phyloP scores from a whole-genome alignment of 495 filamentous ascomycete species.

The Neurospora sublineolata region DNA sequence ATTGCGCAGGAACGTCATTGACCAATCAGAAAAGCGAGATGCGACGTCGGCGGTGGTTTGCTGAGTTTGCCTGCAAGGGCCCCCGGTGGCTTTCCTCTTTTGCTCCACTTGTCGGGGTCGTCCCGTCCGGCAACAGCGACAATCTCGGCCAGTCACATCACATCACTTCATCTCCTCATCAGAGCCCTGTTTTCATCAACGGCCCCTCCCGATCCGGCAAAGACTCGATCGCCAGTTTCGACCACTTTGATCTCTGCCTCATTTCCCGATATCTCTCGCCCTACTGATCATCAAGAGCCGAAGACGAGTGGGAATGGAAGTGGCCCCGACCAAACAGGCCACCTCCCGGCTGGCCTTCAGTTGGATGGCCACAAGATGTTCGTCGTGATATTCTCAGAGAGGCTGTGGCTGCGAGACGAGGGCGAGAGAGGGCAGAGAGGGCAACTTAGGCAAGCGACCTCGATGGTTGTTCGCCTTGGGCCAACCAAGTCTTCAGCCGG shows the following conservation, averaged over 20 bases:
- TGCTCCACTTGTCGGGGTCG: neutral
- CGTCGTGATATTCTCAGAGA: neutral
- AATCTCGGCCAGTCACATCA: neutral
- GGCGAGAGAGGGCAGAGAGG: neutral
- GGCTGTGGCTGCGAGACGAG: neutral
- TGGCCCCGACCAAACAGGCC: neutral
- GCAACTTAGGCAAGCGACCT: neutral
- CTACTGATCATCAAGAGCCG: neutral
- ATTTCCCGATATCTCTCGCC: neutral
- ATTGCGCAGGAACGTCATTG: constrained; percentile 9
- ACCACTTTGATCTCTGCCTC: neutral
- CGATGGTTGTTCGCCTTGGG: neutral
- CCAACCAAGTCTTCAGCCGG: neutral
- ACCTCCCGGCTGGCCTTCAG: neutral
- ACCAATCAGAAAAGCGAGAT: constrained; percentile 1
- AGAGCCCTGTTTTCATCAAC: neutral
- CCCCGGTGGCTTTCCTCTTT: neutral
- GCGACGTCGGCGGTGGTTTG: neutral
- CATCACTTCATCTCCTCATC: neutral
- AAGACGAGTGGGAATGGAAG: neutral
- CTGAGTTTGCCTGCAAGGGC: constrained; percentile 9
- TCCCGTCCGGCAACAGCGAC: neutral
- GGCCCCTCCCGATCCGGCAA: neutral
- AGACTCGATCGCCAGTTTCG: neutral
- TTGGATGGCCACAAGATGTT: neutral